A percentile compares a stretch with the other conserved stretches of the same genome.
Conservation (phyloP, 768 basidiomycete species). For the Agrocybe chaxingu region DNA sequence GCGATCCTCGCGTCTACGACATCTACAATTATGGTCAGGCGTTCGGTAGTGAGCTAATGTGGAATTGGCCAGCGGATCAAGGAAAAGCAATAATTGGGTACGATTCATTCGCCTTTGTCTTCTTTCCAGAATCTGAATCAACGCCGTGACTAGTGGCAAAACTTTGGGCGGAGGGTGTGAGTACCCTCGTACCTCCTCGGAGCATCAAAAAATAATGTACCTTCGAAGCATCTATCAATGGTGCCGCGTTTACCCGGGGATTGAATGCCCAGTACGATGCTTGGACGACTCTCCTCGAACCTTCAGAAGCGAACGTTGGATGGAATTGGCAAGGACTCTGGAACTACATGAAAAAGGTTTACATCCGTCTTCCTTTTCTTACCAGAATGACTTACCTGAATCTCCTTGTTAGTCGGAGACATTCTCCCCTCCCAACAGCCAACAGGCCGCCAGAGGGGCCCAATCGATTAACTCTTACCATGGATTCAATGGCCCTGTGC, state of each 20-base stretch:
- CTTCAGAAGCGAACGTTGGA: constrained; percentile 38
- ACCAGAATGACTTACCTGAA: background rate
- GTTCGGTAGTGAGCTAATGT: constrained; percentile 41
- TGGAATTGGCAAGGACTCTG: constrained; percentile 45
- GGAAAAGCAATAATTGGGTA: constrained; percentile 38
- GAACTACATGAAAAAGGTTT: constrained; percentile 46
- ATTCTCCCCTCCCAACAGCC: constrained; percentile 43
- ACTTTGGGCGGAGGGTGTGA: constrained; percentile 24
- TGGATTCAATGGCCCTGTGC: constrained; percentile 50
- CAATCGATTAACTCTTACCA: constrained; percentile 46
- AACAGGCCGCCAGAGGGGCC: constrained; percentile 44
- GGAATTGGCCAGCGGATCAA: constrained; percentile 42
- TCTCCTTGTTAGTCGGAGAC: constrained; percentile 34
- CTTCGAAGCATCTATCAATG: constrained; percentile 42
- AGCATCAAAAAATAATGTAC: too few species aligned
- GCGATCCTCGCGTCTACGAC: constrained; percentile 41
- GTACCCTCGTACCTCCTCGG: too few species aligned
- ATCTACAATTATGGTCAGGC: constrained; percentile 41
- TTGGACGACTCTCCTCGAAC: constrained; percentile 33
- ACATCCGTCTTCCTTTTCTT: background rate
- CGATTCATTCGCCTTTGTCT: constrained; percentile 8
- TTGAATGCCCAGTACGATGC: constrained; percentile 42
- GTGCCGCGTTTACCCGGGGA: constrained; percentile 43
- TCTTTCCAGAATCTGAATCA: background rate
- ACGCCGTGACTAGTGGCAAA: constrained; percentile 32